phyloP scores from a whole-genome alignment of 2,329 filamentous ascomycete genomes.

The Aquanectria penicillioides region DNA sequence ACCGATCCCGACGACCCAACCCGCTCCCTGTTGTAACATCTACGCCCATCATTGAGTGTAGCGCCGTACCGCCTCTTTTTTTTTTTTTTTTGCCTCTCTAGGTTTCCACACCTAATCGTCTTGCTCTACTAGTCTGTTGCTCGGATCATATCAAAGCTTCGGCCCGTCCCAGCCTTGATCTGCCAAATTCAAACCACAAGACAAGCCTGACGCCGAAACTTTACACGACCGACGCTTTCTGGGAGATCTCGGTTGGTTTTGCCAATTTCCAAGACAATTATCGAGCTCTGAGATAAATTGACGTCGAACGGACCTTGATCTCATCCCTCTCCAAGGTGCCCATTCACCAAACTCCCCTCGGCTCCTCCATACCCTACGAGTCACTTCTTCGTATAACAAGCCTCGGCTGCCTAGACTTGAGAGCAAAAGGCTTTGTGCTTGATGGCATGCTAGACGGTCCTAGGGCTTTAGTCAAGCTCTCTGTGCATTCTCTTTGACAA shows the following conservation, averaged over 20 bases:
- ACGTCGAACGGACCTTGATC: slow-evolving; percentile 32
- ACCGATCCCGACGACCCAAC: not conserved
- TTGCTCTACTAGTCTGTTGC: too few species aligned
- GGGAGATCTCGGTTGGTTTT: slow-evolving; percentile 29
- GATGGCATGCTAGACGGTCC: slow-evolving; percentile 33
- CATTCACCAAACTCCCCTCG: slow-evolving; percentile 18
- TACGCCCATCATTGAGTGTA: slow-evolving; percentile 7
- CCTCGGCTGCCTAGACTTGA: slow-evolving; percentile 19
- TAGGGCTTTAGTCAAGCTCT: slow-evolving; percentile 21
- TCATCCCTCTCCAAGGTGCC: slow-evolving; percentile 18
- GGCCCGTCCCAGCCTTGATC: slow-evolving; percentile 7
- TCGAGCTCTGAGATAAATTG: slow-evolving; percentile 37
- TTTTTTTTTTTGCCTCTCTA: too few species aligned
- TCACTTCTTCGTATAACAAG: slow-evolving; percentile 24
- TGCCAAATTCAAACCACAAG: slow-evolving; percentile 26
- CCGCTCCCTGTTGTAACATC: slow-evolving; percentile 5
- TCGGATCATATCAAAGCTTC: too few species aligned
- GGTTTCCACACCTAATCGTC: too few species aligned
- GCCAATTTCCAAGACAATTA: slow-evolving; percentile 34
- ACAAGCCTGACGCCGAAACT: slow-evolving; percentile 16
- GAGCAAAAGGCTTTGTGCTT: slow-evolving; percentile 18
- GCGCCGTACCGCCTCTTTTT: slow-evolving; percentile 17
- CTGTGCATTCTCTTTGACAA: slow-evolving; percentile 9
- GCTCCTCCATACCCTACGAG: slow-evolving; percentile 16
- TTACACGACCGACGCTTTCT: slow-evolving; percentile 33